phyloP scores from a whole-genome alignment of 2,329 filamentous ascomycete species.

The Aspergillus fumigatiaffinis region DNA sequence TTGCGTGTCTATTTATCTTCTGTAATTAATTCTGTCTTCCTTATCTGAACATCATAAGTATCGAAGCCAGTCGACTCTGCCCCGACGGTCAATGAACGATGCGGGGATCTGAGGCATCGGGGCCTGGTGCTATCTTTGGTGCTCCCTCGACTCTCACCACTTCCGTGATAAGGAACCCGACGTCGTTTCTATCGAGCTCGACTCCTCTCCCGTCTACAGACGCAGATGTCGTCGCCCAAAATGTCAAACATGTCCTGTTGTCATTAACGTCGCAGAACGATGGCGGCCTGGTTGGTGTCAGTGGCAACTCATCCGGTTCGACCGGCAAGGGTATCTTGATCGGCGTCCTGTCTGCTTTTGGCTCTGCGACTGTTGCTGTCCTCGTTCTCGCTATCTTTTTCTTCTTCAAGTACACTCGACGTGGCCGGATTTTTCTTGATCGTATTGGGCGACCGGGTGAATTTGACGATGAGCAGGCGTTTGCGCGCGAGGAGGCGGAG shows the following conservation, averaged over 20 bases:
- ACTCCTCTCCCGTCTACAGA: constrained; percentile 12
- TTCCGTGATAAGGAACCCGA: constrained; percentile 25
- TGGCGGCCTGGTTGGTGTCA: constrained; percentile 24
- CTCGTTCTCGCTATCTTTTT: constrained; percentile 78
- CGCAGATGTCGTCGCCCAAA: constrained; percentile 13
- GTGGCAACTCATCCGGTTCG: constrained; percentile 46
- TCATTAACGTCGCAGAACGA: constrained; percentile 22
- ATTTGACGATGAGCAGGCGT: constrained; percentile 96
- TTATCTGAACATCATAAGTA: neutral
- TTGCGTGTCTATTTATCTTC: neutral
- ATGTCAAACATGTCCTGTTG: constrained; percentile 40
- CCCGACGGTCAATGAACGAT: constrained; percentile 31
- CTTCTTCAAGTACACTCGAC: constrained; percentile 86
- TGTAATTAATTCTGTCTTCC: neutral
- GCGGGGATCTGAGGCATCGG: constrained; percentile 38
- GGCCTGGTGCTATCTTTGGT: constrained; percentile 31
- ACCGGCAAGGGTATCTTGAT: constrained; percentile 82
- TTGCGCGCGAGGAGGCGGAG: constrained; percentile 88
- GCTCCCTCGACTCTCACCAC: constrained; percentile 33
- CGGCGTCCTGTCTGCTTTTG: constrained; percentile 89
- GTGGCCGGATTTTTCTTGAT: constrained; percentile 88
- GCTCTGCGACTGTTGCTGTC: constrained; percentile 80
- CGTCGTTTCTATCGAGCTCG: constrained; percentile 23
- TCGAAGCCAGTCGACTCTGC: neutral
- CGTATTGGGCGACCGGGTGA: constrained; percentile 89